Base-by-base conservation (phyloP, 495 filamentous ascomycete genomes). In the Lophium mytilinum region DNA sequence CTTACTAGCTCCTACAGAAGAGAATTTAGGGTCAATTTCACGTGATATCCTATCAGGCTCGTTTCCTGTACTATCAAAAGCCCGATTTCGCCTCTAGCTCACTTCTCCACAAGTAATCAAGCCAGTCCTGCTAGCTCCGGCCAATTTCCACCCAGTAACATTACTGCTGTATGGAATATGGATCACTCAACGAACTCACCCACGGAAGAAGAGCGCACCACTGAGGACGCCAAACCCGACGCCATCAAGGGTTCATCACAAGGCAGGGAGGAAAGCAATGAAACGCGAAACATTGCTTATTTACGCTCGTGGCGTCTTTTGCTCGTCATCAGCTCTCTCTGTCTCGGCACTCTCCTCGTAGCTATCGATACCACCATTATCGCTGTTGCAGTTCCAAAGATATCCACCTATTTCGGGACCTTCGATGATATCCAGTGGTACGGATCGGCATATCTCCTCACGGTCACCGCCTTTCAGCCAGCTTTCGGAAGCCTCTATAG, bases 401-500 rank as follows among this genome's bases (percentile, higher is more conserved):
- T 71, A 15, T 62, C 68, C 0, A 56, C 48, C 14, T 48, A 61
- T 1, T 70, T 70, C 59, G 3, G 67, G 35, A 30, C 54, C 3
- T 54, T 71, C 14, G 55, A 65, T 34, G 63, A 70, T 52, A 53
- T 71, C 11, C 66, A 60, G 17, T 71, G 69, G 69, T 68, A 68
- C 51, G 68, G 69, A 11, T 54, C 50, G 14, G 41, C 68, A 12
- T 71, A 66, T 42, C 55, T 71, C 9, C 46, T 71, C 17, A 69
- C 65, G 0, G 48, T 64, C 8, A 70, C 65, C 34, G 53, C 59
- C 14, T 53, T 71, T 15, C 68, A 69, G 50, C 60, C 62, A 12
- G 36, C 53, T 11, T 64, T 60, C 18, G 68, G 68, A 37, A 71
- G 61, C n/a, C 24, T 66, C 5, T 69, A 69, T 50, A 56, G n/a